Percentiles rank a stretch among this genome's conserved stretches.
These are phyloP conservation scores for Trichoderma endophyticum DNA, from an alignment of 2,329 filamentous ascomycete genomes.

Conservation along the genomic window DNA sequence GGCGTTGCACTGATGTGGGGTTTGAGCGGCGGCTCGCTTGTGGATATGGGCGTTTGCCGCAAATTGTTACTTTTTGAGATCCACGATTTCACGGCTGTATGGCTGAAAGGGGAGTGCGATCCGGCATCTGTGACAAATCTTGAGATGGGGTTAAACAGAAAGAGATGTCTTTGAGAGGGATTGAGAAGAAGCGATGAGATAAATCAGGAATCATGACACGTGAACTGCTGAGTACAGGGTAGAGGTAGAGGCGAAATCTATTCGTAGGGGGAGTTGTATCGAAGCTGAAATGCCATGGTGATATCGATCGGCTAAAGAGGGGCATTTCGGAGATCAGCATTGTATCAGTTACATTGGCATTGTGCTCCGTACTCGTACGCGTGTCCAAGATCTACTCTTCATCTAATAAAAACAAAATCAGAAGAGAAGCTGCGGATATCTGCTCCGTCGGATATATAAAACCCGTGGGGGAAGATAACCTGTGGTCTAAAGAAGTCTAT, in stretches of 20 bases:
- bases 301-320: neutral
- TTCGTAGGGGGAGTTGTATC: neutral
- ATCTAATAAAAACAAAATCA: neutral
- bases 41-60: neutral
- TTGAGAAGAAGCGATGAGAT: neutral
- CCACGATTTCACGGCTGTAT: neutral
- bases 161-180: neutral
- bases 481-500: neutral
- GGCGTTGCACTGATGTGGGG: slow-evolving; percentile 4
- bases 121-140: neutral
- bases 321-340: neutral
- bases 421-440: neutral
- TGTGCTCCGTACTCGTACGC: neutral
- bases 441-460: neutral
- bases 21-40: neutral
- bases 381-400: neutral
- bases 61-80: neutral
- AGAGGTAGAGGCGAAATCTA: neutral
- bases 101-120: neutral
- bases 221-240: neutral
- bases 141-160: neutral
- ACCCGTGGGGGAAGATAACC: neutral
- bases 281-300: neutral
- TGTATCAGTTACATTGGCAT: neutral
- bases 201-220: neutral